Conservation (phyloP, 768 basidiomycete species). For the Tricholomella constricta region DNA sequence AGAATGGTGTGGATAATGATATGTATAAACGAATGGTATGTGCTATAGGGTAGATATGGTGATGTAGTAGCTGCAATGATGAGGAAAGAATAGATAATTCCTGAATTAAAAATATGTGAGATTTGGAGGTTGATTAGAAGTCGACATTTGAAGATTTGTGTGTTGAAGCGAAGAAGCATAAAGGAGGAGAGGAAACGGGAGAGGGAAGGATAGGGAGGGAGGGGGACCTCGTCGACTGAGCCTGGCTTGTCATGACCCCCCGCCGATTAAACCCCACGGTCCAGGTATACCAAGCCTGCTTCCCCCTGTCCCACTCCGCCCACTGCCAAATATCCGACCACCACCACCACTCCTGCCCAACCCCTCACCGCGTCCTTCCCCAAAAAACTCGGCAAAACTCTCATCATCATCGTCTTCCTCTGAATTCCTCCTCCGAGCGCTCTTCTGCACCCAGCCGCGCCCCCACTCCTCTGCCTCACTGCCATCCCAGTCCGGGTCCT, state of each 20-base stretch:
- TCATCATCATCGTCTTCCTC: conserved; percentile 30
- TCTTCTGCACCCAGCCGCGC: conserved; percentile 24
- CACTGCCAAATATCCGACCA: conserved; percentile 22
- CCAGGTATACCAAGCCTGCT: conserved; percentile 22
- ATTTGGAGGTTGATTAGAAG: not conserved
- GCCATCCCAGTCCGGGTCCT: conserved; percentile 26
- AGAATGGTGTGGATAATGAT: not conserved
- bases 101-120: not conserved
- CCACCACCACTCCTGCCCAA: conserved; percentile 6
- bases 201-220: not conserved
- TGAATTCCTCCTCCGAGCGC: conserved; percentile 18
- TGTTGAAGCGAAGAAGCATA: not conserved
- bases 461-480: conserved; percentile 29
- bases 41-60: conserved; percentile 8
- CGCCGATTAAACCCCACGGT: conserved; percentile 14
- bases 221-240: too few relatives aligned
- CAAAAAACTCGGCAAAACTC: conserved; percentile 24
- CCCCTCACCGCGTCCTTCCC: conserved; percentile 2
- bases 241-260: conserved; percentile 8
- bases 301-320: conserved; percentile 24
- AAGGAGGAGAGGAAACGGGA: not conserved
- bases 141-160: not conserved
- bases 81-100: not conserved
- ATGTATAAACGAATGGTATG: conserved; percentile 10
- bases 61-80: not conserved